Evolutionary conservation across 1,284 basidiomycete genomes (phyloP).

Genomic region (Pisolithus thermaeus): DNA sequence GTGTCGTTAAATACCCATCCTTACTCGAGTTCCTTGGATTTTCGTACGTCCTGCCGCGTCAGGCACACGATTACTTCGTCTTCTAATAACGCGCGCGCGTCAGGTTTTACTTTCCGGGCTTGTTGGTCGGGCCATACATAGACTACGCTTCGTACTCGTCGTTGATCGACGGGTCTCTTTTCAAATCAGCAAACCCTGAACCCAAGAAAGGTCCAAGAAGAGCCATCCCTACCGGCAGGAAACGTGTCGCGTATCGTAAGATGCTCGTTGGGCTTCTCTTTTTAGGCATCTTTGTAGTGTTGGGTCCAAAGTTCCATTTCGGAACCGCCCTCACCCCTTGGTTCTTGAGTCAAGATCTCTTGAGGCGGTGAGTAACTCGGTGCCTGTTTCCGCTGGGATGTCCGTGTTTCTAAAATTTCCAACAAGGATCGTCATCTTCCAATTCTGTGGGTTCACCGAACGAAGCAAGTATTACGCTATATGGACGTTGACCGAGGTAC

Average conservation of each 20-base stretch:
- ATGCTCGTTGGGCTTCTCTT: conserved; percentile 69
- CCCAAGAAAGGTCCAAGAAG: conserved; percentile 33
- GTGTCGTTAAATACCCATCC: conserved; percentile 71
- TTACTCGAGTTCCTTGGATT: conserved; percentile 90
- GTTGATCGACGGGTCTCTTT: conserved; percentile 69
- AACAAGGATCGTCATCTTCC: conserved; percentile 63
- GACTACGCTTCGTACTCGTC: conserved; percentile 83
- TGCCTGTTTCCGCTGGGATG: not conserved
- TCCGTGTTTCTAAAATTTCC: not conserved
- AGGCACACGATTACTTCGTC: not conserved
- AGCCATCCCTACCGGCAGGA: conserved; percentile 67
- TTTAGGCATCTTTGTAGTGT: conserved; percentile 71
- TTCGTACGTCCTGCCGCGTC: conserved; percentile 48
- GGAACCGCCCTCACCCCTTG: conserved; percentile 48
- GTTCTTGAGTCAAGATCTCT: conserved; percentile 49
- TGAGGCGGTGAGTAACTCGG: conserved; percentile 46
- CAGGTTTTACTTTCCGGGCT: conserved; percentile 94
- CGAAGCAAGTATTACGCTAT: conserved; percentile 89
- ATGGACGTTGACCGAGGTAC: conserved; percentile 83
- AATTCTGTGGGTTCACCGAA: conserved; percentile 75
- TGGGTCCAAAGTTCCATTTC: conserved; percentile 61
- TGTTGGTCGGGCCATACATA: conserved; percentile 89
- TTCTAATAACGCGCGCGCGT: not conserved
- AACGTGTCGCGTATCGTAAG: conserved; percentile 80
- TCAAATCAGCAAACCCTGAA: conserved; percentile 45